These are phyloP conservation scores for Nemania bipapillata DNA, from an alignment of 2,329 filamentous ascomycete species.

Conservation along the genomic window DNA sequence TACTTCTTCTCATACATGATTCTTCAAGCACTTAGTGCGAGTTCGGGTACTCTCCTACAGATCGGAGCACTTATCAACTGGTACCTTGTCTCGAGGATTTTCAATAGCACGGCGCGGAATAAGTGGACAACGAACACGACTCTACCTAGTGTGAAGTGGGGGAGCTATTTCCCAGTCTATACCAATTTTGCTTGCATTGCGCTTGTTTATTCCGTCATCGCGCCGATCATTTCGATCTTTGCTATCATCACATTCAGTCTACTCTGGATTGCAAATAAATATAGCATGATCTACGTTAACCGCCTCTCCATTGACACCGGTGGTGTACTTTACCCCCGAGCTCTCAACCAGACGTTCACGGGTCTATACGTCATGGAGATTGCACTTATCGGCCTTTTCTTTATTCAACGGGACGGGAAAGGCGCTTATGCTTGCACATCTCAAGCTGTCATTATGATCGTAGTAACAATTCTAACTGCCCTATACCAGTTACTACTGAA, in stretches of 20 bases:
- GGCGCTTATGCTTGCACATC: conserved; percentile 70
- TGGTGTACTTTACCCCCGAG: conserved; percentile 87
- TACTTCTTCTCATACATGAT: conserved; percentile 99
- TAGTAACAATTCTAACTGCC: conserved; percentile 75
- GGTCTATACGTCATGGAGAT: conserved; percentile 96
- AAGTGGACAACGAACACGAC: conserved; percentile 89
- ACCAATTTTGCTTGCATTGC: conserved; percentile 96
- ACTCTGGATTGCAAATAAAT: conserved; percentile 95
- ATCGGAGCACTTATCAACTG: conserved; percentile 81
- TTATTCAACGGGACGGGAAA: conserved; percentile 72
- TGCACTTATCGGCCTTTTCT: conserved; percentile 88
- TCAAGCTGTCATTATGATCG: conserved; percentile 87
- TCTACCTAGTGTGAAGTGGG: conserved; percentile 84
- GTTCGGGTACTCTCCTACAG: conserved; percentile 87
- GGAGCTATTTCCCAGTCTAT: conserved; percentile 93
- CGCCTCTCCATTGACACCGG: conserved; percentile 91
- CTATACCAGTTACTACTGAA: conserved; percentile 86
- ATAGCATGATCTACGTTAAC: conserved; percentile 94
- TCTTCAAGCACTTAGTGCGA: conserved; percentile 89
- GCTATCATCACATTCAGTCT: conserved; percentile 91
- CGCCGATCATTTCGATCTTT: conserved; percentile 91
- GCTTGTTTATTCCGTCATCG: conserved; percentile 86
- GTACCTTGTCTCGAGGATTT: conserved; percentile 81
- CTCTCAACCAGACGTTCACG: conserved; percentile 94
- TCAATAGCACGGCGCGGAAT: conserved; percentile 82